Conservation (phyloP, 2,329 filamentous ascomycete genomes). For the Grosmannia clavigera region DNA sequence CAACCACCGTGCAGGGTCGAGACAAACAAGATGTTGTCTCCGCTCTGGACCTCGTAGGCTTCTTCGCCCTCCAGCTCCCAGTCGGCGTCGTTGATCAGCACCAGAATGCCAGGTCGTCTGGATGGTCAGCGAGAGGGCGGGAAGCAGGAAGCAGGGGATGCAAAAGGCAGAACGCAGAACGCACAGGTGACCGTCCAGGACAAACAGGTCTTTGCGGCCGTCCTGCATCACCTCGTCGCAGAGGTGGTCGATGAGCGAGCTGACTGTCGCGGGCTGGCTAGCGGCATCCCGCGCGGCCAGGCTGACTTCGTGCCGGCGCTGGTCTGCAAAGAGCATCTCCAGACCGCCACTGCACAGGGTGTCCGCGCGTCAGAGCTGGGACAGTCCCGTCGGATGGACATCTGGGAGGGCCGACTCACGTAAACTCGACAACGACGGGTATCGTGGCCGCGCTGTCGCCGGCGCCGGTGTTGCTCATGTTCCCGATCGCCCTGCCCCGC, state of each 20-base stretch:
- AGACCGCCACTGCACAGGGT: constrained; percentile 59
- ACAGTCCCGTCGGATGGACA: neutral
- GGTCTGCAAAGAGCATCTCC: constrained; percentile 83
- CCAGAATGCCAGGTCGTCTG: constrained; percentile 88
- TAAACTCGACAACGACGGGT: constrained; percentile 7
- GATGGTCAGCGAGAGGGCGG: neutral
- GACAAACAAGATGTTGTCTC: constrained; percentile 89
- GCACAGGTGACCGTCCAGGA: constrained; percentile 79
- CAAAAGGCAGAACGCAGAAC: constrained; percentile 56
- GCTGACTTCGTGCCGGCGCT: constrained; percentile 57
- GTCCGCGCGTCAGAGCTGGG: constrained; percentile 5
- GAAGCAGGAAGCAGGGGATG: constrained; percentile 19
- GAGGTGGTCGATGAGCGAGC: constrained; percentile 65
- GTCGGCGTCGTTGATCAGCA: constrained; percentile 94
- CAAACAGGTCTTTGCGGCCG: constrained; percentile 73
- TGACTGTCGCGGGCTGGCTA: constrained; percentile 54
- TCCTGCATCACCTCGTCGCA: constrained; percentile 78
- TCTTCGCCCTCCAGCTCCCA: constrained; percentile 98
- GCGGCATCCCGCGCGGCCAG: constrained; percentile 52
- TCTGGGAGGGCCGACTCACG: neutral
- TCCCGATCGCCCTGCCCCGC: neutral
- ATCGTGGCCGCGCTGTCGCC: neutral
- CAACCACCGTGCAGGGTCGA: constrained; percentile 90
- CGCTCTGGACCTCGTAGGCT: constrained; percentile 66
- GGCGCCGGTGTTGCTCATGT: neutral